These are phyloP conservation scores for Helicocarpus griseus DNA, from an alignment of 2,329 filamentous ascomycete species.

Conservation along the genomic window DNA sequence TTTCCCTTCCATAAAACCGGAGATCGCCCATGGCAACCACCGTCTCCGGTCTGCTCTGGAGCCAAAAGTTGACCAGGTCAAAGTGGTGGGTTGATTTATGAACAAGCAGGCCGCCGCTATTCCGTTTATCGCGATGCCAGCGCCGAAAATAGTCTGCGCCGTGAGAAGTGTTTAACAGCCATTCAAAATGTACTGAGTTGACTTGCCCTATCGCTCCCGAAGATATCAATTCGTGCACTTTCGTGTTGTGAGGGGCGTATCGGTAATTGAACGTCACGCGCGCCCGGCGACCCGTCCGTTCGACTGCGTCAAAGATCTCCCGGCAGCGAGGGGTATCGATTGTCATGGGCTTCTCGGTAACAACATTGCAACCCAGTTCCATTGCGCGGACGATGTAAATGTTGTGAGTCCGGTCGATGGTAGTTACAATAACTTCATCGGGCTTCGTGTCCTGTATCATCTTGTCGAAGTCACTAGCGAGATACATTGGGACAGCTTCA, in stretches of 20 bases:
- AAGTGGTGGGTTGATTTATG: slow-evolving; percentile 58
- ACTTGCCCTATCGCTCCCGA: slow-evolving; percentile 49
- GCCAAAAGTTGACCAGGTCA: slow-evolving; percentile 55
- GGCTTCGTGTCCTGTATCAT: slow-evolving; percentile 49
- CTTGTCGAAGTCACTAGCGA: slow-evolving; percentile 45
- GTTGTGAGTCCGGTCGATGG: slow-evolving; percentile 53
- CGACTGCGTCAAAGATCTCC: slow-evolving; percentile 46
- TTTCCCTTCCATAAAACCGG: slow-evolving; percentile 52
- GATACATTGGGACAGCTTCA: slow-evolving; percentile 43
- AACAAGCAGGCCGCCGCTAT: slow-evolving; percentile 50
- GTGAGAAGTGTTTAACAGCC: slow-evolving; percentile 53
- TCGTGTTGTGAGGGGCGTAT: slow-evolving; percentile 57
- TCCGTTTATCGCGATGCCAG: slow-evolving; percentile 53
- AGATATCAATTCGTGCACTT: slow-evolving; percentile 45
- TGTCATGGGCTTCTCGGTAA: slow-evolving; percentile 59
- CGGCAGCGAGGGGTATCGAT: slow-evolving; percentile 48
- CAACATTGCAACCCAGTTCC: slow-evolving; percentile 49
- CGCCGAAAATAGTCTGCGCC: slow-evolving; percentile 55
- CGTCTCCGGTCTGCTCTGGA: slow-evolving; percentile 44
- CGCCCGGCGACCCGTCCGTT: slow-evolving; percentile 40
- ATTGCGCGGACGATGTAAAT: slow-evolving; percentile 51
- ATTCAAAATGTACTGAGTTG: slow-evolving; percentile 52
- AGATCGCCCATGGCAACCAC: slow-evolving; percentile 52
- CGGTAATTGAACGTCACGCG: slow-evolving; percentile 57
- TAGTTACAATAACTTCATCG: slow-evolving; percentile 54